Base-by-base conservation (phyloP, 108 stramenopile species). In the Cyclotella baltica region DNA sequence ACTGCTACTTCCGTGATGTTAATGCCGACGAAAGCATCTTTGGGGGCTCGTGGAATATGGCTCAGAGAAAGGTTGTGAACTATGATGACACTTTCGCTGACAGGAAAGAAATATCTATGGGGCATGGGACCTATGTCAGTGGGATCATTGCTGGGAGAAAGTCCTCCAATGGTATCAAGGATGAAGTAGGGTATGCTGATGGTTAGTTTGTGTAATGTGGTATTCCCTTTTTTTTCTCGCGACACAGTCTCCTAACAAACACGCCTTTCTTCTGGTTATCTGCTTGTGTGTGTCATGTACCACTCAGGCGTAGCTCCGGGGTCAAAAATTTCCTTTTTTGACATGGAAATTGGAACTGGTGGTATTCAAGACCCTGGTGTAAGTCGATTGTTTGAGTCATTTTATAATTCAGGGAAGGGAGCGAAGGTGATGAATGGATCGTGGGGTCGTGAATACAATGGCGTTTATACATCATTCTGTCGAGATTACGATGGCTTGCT, bases 1-100 rank as follows among this genome's bases (percentile, higher is more conserved):
- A 87, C 57, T 84, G 79, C 47, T 89, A 87, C 81, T 84, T 89
- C 63, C 70, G 76, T 27, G 85, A 88, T 63, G 52, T 71, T 5
- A 65, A 30, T 23, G 34, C 50, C 5, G 50, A 46, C n/a, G 36
- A 57, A 25, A 59, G 36, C 10, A 43, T 71, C 31, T 78, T 70
- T 77, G 72, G 79, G 0, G 20, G 79, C 63, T 62, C 61, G 36
- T 80, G 79, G 79, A 51, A 80, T 51, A 43, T 62, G 19, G 38
- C 59, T 25, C 79, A 67, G 35, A 57, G 86, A 36, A 86, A 86
- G 57, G 71, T 88, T 22, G 76, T 86, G 3, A 69, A 80, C 53
- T 88, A 88, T 70, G 78, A 75, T 46, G 50, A 81, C 52, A 27
- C 68, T 15, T 85, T 74, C 65, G 64, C 55, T 15, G 73, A 83